These are phyloP conservation scores for Blastobotrys buckinghamii DNA, from an alignment of 1,139 yeast genomes.

Conservation along the genomic window DNA sequence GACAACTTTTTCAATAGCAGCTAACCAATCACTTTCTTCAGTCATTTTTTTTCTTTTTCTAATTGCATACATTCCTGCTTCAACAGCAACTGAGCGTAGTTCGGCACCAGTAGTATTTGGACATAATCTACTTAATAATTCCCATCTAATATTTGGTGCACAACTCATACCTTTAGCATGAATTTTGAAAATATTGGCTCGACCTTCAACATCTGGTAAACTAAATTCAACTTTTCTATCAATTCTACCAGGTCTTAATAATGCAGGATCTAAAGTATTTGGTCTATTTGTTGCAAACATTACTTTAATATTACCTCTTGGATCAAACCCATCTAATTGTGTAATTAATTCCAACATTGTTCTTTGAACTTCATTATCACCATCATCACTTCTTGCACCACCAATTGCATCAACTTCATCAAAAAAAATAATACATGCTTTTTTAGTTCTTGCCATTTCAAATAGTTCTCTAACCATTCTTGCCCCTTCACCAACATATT, in stretches of 20 bases:
- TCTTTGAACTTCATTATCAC: constrained; percentile 97
- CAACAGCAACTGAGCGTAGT: constrained; percentile 91
- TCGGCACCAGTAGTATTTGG: constrained; percentile 99
- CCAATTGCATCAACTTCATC: constrained; percentile 95
- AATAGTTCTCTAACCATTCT: constrained; percentile 83
- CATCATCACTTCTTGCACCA: constrained; percentile 60
- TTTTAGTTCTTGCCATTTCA: constrained; percentile 85
- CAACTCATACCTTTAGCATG: constrained; percentile 96
- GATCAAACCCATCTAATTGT: constrained; percentile 96
- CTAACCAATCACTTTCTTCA: constrained; percentile 91
- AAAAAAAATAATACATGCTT: constrained; percentile 88
- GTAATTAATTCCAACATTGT: constrained; percentile 98
- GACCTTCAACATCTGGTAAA: constrained; percentile 92
- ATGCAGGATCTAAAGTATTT: constrained; percentile 94
- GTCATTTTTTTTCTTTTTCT: constrained; percentile 98
- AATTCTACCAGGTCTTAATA: constrained; percentile 95
- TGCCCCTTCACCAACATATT: constrained; percentile 93
- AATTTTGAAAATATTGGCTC: constrained; percentile 94
- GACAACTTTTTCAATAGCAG: constrained; percentile 96
- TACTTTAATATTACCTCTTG: constrained; percentile 96
- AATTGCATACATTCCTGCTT: constrained; percentile 99
- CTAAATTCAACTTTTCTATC: constrained; percentile 98
- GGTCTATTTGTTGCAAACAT: constrained; percentile 99
- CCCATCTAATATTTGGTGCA: constrained; percentile 97
- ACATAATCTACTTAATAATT: constrained; percentile 89